phyloP scores from a whole-genome alignment of 768 basidiomycete genomes.

The Dacryopinax primogenitus region DNA sequence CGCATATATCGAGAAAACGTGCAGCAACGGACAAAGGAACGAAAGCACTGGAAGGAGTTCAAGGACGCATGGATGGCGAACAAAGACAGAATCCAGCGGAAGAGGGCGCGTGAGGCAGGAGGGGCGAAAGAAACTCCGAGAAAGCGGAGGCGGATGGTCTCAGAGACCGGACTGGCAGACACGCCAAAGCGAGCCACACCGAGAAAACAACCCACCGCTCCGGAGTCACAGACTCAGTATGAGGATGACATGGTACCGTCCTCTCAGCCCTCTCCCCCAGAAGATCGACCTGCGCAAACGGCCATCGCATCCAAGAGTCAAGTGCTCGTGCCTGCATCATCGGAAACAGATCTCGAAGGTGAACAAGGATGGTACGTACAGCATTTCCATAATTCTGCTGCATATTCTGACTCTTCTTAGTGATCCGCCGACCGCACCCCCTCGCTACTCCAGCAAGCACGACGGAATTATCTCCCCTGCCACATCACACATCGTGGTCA shows the following conservation, averaged over 20 bases:
- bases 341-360: neutral
- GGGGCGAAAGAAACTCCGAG: neutral
- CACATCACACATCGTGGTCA: neutral
- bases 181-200: neutral
- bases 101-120: conserved; percentile 20
- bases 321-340: neutral
- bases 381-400: neutral
- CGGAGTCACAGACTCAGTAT: neutral
- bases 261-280: too few species aligned
- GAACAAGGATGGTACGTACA: neutral
- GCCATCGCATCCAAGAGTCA: neutral
- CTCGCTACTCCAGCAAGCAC: neutral
- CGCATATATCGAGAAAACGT: conserved; percentile 1
- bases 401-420: neutral
- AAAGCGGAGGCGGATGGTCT: neutral
- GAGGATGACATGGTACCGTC: neutral
- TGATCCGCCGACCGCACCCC: neutral
- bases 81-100: conserved; percentile 24
- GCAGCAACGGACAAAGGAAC: conserved; percentile 27
- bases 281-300: neutral
- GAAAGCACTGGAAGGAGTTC: conserved; percentile 40
- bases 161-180: neutral
- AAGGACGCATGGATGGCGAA: conserved; percentile 32
- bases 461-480: neutral
- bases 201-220: neutral